Percentiles rank a stretch among this genome's conserved stretches.
Evolutionary conservation across 495 filamentous ascomycete species (phyloP).

Genomic region (Daldinia vernicosa): DNA sequence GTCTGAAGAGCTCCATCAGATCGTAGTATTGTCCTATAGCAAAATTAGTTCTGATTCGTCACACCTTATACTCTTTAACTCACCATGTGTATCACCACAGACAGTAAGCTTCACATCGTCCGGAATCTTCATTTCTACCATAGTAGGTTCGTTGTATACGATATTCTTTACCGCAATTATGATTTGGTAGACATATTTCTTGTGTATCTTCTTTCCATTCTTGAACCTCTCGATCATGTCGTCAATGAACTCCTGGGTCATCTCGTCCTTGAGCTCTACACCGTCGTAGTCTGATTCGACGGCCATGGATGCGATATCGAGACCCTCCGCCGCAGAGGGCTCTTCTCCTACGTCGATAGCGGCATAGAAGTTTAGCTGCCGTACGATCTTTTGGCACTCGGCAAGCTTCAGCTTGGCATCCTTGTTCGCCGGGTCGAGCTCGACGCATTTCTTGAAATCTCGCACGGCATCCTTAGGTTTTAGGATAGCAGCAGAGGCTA

Average conservation of each 20-base stretch:
- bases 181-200: conserved; percentile 98
- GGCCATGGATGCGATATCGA: conserved; percentile 85
- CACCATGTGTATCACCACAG: conserved; percentile 96
- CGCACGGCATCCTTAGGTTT: conserved; percentile 85
- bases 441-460: conserved; percentile 92
- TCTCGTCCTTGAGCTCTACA: conserved; percentile 76
- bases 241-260: conserved; percentile 95
- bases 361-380: conserved; percentile 87
- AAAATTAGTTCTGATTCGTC: conserved; percentile 29
- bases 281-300: conserved; percentile 90
- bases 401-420: conserved; percentile 88
- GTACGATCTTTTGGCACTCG: conserved; percentile 92
- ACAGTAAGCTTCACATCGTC: conserved; percentile 84
- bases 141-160: conserved; percentile 91
- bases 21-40: conserved; percentile 92
- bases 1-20: conserved; percentile 92
- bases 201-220: conserved; percentile 90
- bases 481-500: conserved; percentile 88
- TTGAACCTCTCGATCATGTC: conserved; percentile 98
- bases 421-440: conserved; percentile 84
- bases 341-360: conserved; percentile 94
- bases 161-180: conserved; percentile 87
- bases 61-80: conserved; percentile 30
- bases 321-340: conserved; percentile 86
- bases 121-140: conserved; percentile 91